Evolutionary conservation across 345 rosid species (phyloP), one percentile per base, ranked within the genome.

Genomic region (Orychophragmus violaceus): DNA sequence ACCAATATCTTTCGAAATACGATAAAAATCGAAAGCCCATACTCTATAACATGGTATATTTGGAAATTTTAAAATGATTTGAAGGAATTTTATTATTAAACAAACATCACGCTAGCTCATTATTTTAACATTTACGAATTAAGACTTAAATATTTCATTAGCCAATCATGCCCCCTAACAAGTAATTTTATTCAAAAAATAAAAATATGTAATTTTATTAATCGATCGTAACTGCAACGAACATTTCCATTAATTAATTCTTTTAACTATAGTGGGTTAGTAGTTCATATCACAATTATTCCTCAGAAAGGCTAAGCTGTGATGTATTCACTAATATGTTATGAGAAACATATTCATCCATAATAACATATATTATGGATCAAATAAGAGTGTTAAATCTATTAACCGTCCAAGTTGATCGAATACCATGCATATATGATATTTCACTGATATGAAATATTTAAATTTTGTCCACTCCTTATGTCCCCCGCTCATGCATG

Each of bases 141-240:
- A 48, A 17, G 39, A 69, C n/a, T 39, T 24, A 1, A 27, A 49
- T 51, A 11, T 36, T 51, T 18, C 29, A 63, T 45, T 64, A 55
- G 25, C 75, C 70, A 63, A 71, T 63, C n/a, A 71, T 45, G 21
- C 22, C 50, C 50, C 32, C 22, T 62, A 13, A 24, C 63, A 62
- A 62, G 11, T n/a, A 42, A 61, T 29, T 53, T 41, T 13, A 29
- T 27, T 18, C 11, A 29, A 14, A 61, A n/a, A 32, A 49, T 23
- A 59, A 68, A 57, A n/a, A 32, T 36, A 10, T 49, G 24, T n/a
- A n/a, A n/a, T n/a, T n/a, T n/a, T n/a, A n/a, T n/a, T n/a, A n/a
- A n/a, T n/a, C n/a, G n/a, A n/a, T 14, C 23, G 22, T 36, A 49
- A 50, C 50, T 39, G 52, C 74, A 49, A 37, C 54, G 52, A 51